Base-by-base conservation (phyloP, 345 rosid species). In the Populus pruinosa region DNA sequence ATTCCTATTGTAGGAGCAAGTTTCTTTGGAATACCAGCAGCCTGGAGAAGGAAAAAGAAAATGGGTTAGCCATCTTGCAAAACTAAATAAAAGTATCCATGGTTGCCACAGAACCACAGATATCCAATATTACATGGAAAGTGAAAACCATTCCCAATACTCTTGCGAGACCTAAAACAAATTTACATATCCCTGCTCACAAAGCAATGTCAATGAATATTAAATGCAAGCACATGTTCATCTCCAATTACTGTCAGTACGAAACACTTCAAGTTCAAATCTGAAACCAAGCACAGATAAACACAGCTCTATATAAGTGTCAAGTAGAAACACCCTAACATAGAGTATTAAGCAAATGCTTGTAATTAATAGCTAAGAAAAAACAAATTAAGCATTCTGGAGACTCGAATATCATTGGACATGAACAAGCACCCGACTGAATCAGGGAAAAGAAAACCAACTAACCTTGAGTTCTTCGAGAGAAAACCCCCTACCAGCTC, bases 401-500 rank as follows among this genome's bases (percentile, higher is more conserved):
- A 8, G 12, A 2, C 62, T 21, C 3, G 1, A 55, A 50, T 16
- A 50, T 50, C 8, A 5, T 17, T 5, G 4, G 64, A 11, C 31
- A 55, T 39, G 20, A 44, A 69, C 41, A 67, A 5, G 63, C 6
- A 18, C 14, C 5, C 69, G 27, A 69, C 16, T 2, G 7, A 17
- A 23, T 12, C 75, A 17, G 20, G 5, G 20, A 20, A 44, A 36
- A 4, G n/a, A 31, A 43, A 36, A 47, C 27, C 50, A 39, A 20
- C 47, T 31, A 1, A 94, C 98, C 97, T 94, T 94, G 59, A 93
- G 98, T 73, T 94, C 98, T 80, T 94, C 98, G 3, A 93, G 97
- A 36, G 95, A 82, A 80, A 93, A 94, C 0, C 98, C 98, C 77
- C 84, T 87, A 5, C 98, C 97, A 79, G 97, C 93, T 83, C 92